Evolutionary conservation across 352 stramenopile genomes (phyloP), one percentile per base, ranked within the genome.

Genomic region (Chrysophaeum taylorii): DNA sequence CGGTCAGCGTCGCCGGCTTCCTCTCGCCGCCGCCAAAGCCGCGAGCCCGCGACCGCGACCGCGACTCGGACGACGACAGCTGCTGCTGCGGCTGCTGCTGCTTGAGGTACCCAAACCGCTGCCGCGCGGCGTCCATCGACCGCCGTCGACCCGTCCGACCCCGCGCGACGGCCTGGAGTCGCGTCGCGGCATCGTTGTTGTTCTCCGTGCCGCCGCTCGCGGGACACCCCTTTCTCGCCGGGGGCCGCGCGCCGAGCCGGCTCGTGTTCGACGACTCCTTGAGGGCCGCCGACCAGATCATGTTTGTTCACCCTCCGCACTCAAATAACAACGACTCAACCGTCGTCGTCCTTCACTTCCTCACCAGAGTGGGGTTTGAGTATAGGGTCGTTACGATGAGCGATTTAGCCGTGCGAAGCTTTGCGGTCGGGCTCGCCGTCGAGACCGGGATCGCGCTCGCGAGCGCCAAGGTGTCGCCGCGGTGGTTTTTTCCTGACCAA

Each of bases 141-240:
- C 33, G 33, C 5, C 57, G 57, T 18, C 57, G 57, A 18, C 57
- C 57, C 14, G 33, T 42, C 12, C 57, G 57, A n/a, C 57, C 57
- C 12, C 57, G 57, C 33, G 35, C 57, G 2, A 43, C 35, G 1
- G 57, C 31, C 5, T 5, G 5, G 35, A 66, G 7, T 23, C 5
- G 25, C 57, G 57, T 66, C 33, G 57, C 57, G 2, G 48, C 48
- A n/a, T n/a, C n/a, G n/a, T n/a, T n/a, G n/a, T n/a, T n/a, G n/a
- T n/a, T n/a, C n/a, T n/a, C n/a, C n/a, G n/a, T n/a, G n/a, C n/a
- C n/a, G n/a, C n/a, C n/a, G n/a, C n/a, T n/a, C n/a, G n/a, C n/a
- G n/a, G n/a, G n/a, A n/a, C n/a, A n/a, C n/a, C n/a, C n/a, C n/a
- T n/a, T n/a, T n/a, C n/a, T n/a, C n/a, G n/a, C n/a, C n/a, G n/a